phyloP scores from a whole-genome alignment of 768 basidiomycete species.

The Pleurotus djamor region DNA sequence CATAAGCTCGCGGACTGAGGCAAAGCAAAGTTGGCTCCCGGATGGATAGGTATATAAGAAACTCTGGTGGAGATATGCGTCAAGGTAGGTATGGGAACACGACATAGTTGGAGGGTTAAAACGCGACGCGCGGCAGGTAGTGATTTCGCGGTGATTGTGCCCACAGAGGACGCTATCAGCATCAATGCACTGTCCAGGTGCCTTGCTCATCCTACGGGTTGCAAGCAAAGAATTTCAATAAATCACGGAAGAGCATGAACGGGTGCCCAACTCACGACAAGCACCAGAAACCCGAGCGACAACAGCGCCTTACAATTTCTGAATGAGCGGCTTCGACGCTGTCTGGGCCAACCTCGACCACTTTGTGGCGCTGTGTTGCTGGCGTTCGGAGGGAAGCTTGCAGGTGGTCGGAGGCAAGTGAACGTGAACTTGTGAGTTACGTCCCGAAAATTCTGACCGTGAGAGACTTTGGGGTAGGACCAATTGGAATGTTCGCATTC shows the following conservation, averaged over 20 bases:
- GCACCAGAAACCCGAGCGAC: not conserved
- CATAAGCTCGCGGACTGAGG: not conserved
- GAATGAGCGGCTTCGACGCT: not conserved
- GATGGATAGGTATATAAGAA: not conserved
- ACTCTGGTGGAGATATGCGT: not conserved
- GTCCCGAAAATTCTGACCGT: conserved; percentile 7
- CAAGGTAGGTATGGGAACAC: not conserved
- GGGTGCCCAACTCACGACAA: conserved; percentile 3
- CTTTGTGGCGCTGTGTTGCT: not conserved
- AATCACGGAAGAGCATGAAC: not conserved
- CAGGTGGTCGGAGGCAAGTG: not conserved
- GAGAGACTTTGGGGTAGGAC: not conserved
- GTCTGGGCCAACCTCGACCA: not conserved
- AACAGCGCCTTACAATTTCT: not conserved
- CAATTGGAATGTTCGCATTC: too few species aligned
- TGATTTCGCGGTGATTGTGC: conserved; percentile 37
- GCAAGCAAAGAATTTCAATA: not conserved
- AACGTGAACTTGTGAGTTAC: not conserved
- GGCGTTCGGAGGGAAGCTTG: not conserved
- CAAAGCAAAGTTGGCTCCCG: not conserved
- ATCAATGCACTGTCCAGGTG: conserved; percentile 66
- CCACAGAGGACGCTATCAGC: conserved; percentile 81
- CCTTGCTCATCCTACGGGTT: not conserved
- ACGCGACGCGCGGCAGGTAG: conserved; percentile 3
- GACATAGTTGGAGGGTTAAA: conserved; percentile 1